Percentiles rank a stretch among this genome's conserved stretches.
Conservation (phyloP, 768 basidiomycete species). For the Lentinula aciculospora region DNA sequence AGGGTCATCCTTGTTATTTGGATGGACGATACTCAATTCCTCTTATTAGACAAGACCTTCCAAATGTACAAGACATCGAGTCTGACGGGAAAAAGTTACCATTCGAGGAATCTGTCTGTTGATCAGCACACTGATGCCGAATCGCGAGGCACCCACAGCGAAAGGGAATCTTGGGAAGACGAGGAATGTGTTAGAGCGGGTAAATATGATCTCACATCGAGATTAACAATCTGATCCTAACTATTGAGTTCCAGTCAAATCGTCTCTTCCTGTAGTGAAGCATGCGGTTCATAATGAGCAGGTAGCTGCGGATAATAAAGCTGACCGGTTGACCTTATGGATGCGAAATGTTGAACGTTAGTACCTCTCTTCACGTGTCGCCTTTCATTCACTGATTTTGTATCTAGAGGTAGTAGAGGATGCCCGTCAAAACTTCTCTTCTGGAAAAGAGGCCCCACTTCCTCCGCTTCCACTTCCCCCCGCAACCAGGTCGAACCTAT, state of each 20-base stretch:
- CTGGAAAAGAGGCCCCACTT: slow-evolving; percentile 40
- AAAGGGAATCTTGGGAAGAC: slow-evolving; percentile 45
- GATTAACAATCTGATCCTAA: background rate
- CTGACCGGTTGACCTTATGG: slow-evolving; percentile 76
- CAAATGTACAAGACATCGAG: slow-evolving; percentile 63
- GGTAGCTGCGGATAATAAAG: slow-evolving; percentile 45
- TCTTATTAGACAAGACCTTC: slow-evolving; percentile 57
- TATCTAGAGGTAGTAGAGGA: slow-evolving; percentile 74
- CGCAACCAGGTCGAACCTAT: slow-evolving; percentile 35
- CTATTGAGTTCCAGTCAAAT: slow-evolving; percentile 32
- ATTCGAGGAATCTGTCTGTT: slow-evolving; percentile 37
- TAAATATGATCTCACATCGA: slow-evolving; percentile 15
- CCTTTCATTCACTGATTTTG: slow-evolving; percentile 8
- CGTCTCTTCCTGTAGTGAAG: slow-evolving; percentile 47
- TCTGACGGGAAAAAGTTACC: slow-evolving; percentile 35
- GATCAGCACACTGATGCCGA: slow-evolving; percentile 25
- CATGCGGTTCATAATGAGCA: slow-evolving; percentile 49
- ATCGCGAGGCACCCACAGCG: slow-evolving; percentile 18
- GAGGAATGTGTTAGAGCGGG: slow-evolving; percentile 39
- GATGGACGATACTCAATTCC: background rate
- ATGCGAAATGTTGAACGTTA: slow-evolving; percentile 78
- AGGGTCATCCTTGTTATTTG: slow-evolving; percentile 12
- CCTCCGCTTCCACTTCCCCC: slow-evolving; percentile 63
- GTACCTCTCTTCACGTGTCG: slow-evolving; percentile 21
- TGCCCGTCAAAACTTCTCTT: slow-evolving; percentile 68